A percentile compares a stretch with the other conserved stretches of the same genome.
phyloP scores from a whole-genome alignment of 106 monocot species.

The Dendrobium officinale region DNA sequence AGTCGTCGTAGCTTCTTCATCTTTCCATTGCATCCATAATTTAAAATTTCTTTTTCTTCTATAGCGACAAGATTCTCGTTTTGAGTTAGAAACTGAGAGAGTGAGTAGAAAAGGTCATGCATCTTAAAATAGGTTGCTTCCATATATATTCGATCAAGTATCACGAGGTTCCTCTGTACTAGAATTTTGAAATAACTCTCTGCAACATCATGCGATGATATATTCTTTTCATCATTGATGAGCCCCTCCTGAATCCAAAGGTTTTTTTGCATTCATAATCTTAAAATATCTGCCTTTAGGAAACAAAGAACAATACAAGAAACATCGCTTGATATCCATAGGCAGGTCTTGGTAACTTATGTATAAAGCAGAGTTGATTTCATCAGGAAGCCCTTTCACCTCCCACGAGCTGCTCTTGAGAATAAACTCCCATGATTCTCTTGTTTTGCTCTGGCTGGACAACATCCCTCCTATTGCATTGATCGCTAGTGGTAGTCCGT shows the following conservation, averaged over 20 bases:
- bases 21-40: neutral
- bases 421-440: constrained; percentile 1
- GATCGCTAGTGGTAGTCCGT: constrained; percentile 15
- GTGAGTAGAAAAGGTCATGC: constrained; percentile 15
- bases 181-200: neutral
- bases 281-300: neutral
- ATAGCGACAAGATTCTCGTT: constrained; percentile 5
- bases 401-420: constrained; percentile 6
- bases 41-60: too few species aligned
- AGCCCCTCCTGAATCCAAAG: constrained; percentile 7
- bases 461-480: constrained; percentile 5
- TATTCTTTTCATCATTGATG: neutral
- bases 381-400: neutral
- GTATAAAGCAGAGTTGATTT: neutral
- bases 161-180: constrained; percentile 11
- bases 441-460: neutral
- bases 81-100: neutral
- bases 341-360: constrained; percentile 20
- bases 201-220: neutral
- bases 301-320: constrained; percentile 24
- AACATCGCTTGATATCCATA: constrained; percentile 13
- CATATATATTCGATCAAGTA: neutral
- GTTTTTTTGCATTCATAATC: neutral
- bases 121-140: neutral
- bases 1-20: neutral